These are phyloP conservation scores for Aphanoascus verrucosus DNA, from an alignment of 2,329 filamentous ascomycete species.

Conservation along the genomic window DNA sequence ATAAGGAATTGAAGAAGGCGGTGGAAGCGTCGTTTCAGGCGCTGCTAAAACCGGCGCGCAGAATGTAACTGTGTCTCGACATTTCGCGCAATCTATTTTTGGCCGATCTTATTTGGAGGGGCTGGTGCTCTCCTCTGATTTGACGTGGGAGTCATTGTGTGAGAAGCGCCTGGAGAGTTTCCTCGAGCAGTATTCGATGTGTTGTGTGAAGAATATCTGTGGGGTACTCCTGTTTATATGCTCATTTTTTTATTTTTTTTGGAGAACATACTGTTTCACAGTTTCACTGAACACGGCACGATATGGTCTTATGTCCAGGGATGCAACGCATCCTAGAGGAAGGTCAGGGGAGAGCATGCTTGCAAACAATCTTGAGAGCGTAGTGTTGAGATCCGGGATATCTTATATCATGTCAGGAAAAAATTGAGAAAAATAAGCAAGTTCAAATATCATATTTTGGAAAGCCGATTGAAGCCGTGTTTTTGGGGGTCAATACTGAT, in stretches of 20 bases:
- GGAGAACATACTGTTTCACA: too few relatives aligned
- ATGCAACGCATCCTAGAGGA: not conserved
- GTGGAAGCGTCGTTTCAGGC: constrained; percentile 53
- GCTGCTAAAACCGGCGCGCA: constrained; percentile 37
- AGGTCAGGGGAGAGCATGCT: not conserved
- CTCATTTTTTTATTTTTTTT: too few relatives aligned
- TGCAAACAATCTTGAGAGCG: not conserved
- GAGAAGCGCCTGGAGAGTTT: too few relatives aligned
- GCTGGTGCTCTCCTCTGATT: too few relatives aligned
- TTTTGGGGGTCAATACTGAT: not conserved
- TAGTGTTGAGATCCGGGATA: not conserved
- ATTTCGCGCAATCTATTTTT: not conserved
- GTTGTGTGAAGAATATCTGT: too few relatives aligned
- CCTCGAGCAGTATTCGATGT: too few relatives aligned
- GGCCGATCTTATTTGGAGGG: not conserved
- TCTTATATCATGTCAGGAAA: not conserved
- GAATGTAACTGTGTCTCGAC: constrained; percentile 13
- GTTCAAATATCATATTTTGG: not conserved
- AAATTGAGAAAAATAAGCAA: constrained; percentile 4
- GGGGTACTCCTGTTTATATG: too few relatives aligned
- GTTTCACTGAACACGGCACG: too few relatives aligned
- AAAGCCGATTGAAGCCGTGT: not conserved
- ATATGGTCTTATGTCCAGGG: too few relatives aligned
- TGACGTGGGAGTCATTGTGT: too few relatives aligned
- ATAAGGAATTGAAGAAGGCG: constrained; percentile 69